Evolutionary conservation across 441 rosid genomes (phyloP), one percentile per base, ranked within the genome.

Genomic region (Adansonia grandidieri): DNA sequence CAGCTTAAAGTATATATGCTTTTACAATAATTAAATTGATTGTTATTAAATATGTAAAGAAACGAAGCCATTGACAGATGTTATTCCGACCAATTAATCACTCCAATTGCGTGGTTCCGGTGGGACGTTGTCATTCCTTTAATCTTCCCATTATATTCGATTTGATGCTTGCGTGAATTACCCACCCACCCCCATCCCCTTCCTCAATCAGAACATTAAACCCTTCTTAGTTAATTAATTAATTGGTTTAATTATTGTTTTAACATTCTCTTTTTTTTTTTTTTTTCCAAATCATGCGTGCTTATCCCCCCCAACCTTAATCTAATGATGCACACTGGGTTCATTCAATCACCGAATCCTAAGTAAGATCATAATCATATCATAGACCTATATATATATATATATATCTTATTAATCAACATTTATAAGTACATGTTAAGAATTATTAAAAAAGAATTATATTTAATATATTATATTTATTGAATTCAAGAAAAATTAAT

Each of bases 1-100:
- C 77, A 73, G 74, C 78, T 79, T 85, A 86, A 87, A 88, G 89
- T 82, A 86, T 81, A 84, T 80, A 82, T 87, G 90, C 90, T 87
- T 85, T 57, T 57, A 37, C 5, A 37, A 37, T 37, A 3, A 37
- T 37, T 37, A 37, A 37, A 37, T 37, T 37, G 40, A 37, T 37
- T 37, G 40, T 37, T 37, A 37, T 37, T 37, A 37, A 37, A 37
- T 37, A 37, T 37, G 5, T 37, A 37, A 37, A 37, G 5, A 37
- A 37, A 37, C 40, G 40, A 37, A 37, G 3, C 40, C 40, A 37
- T 37, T 37, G 5, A 50, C 83, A 42, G 69, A 48, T 77, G 64
- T 70, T 47, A 62, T 70, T 47, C 66, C 44, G 47, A 42, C 84
- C 81, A 50, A 50, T 37, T 37, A 78, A 76, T 74, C 81, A 67